Conservation (phyloP, 768 basidiomycete species). For the Lactarius hatsudake region DNA sequence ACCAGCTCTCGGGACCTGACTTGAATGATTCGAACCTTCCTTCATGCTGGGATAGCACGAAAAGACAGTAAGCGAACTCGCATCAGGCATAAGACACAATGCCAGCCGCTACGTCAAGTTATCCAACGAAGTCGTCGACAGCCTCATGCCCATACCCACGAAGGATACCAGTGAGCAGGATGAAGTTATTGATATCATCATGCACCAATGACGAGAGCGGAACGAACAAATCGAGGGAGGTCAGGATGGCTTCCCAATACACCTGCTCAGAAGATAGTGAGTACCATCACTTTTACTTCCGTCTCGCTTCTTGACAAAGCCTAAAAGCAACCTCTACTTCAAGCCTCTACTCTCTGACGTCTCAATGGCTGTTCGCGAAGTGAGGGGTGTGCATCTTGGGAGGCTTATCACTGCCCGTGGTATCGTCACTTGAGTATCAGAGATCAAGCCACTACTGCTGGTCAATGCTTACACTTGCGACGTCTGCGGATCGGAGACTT, state of each 20-base stretch:
- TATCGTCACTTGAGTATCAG: conserved; percentile 97
- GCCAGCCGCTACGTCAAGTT: conserved; percentile 86
- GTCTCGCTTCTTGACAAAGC: conserved; percentile 24
- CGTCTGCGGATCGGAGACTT: conserved; percentile 96
- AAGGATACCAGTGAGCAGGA: conserved; percentile 88
- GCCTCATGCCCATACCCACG: conserved; percentile 82
- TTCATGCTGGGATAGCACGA: conserved; percentile 50
- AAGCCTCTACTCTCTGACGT: conserved; percentile 76
- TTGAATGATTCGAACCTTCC: not conserved
- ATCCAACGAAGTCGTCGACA: conserved; percentile 83
- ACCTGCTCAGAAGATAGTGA: conserved; percentile 92
- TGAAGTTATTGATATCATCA: conserved; percentile 95
- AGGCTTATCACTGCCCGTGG: conserved; percentile 94
- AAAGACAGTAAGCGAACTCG: conserved; percentile 68
- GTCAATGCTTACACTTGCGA: conserved; percentile 99
- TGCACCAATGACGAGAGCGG: conserved; percentile 88
- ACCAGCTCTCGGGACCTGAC: not conserved
- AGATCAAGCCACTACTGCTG: conserved; percentile 95
- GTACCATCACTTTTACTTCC: conserved; percentile 36
- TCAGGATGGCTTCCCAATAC: conserved; percentile 84
- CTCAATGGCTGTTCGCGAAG: conserved; percentile 89
- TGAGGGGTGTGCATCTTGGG: conserved; percentile 84
- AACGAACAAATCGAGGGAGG: conserved; percentile 75
- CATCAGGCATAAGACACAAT: conserved; percentile 76
- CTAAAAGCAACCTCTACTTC: conserved; percentile 89